A percentile compares a stretch with the other conserved stretches of the same genome.
phyloP scores from a whole-genome alignment of 768 basidiomycete species.

The Trametes coccinea region DNA sequence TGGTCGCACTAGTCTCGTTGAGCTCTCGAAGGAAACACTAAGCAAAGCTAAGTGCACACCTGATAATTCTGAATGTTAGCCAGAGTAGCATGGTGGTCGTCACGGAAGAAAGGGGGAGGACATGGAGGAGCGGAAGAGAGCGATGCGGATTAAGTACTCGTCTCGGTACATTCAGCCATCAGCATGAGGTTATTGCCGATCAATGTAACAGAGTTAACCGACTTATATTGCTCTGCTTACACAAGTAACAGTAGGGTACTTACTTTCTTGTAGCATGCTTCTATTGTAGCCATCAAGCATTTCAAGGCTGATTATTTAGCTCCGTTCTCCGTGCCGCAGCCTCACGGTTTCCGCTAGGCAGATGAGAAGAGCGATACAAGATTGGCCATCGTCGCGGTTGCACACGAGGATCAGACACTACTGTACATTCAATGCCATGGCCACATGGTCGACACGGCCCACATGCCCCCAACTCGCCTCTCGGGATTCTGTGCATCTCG shows the following conservation, averaged over 20 bases:
- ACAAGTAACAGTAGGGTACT: background rate
- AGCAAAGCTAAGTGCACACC: slow-evolving; percentile 29
- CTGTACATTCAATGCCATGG: background rate
- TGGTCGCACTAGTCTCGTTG: slow-evolving; percentile 51
- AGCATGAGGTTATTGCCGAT: background rate
- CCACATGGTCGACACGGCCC: background rate
- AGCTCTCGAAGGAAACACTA: background rate
- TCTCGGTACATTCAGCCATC: background rate
- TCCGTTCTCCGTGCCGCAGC: background rate
- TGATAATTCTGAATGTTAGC: slow-evolving; percentile 42
- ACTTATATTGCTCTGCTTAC: no score
- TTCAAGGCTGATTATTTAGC: no score
- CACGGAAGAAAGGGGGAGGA: background rate
- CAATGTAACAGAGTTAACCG: background rate
- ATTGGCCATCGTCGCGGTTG: background rate
- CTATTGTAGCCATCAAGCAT: no score
- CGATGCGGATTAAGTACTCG: background rate
- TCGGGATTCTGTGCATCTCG: no score
- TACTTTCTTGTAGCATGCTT: no score
- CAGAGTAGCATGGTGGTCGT: slow-evolving; percentile 41
- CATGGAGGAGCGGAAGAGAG: slow-evolving; percentile 15
- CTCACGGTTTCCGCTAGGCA: slow-evolving; percentile 16
- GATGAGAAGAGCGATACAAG: slow-evolving; percentile 1
- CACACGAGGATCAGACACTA: slow-evolving; percentile 1
- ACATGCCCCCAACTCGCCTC: no score